A percentile compares a stretch with the other conserved stretches of the same genome.
Conservation (phyloP, 176 grass and related monocot species). For the Triticum monococcum region DNA sequence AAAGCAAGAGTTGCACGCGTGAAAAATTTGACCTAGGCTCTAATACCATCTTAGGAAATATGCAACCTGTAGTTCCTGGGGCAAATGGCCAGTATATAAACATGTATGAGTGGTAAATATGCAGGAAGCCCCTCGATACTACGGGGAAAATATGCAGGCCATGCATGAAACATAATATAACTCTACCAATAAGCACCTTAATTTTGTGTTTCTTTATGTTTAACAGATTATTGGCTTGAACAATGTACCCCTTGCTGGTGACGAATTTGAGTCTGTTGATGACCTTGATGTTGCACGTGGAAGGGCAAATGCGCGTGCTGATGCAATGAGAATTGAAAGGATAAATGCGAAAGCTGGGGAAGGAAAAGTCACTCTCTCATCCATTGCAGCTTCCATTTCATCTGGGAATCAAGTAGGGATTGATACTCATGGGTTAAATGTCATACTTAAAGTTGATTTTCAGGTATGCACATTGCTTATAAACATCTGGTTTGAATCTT, state of each 20-base stretch:
- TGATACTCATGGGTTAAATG: conserved; percentile 86
- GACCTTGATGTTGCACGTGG: conserved; percentile 62
- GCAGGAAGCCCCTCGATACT: too few relatives aligned
- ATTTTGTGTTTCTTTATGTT: conserved; percentile 11
- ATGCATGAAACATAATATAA: too few relatives aligned
- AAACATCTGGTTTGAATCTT: neutral
- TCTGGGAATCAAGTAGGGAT: conserved; percentile 63
- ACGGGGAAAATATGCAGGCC: too few relatives aligned
- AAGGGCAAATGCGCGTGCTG: conserved; percentile 61
- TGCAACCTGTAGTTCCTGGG: too few relatives aligned
- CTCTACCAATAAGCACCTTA: neutral
- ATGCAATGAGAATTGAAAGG: conserved; percentile 54
- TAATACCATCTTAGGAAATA: too few relatives aligned
- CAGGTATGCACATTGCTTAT: conserved; percentile 54
- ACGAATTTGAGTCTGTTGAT: conserved; percentile 80
- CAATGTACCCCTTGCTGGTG: conserved; percentile 86
- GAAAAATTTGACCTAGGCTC: too few relatives aligned
- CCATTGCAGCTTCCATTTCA: conserved; percentile 75
- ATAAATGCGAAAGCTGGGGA: conserved; percentile 87
- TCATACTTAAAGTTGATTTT: conserved; percentile 97
- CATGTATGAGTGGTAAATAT: too few relatives aligned
- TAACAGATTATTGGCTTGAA: conserved; percentile 82
- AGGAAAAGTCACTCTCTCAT: conserved; percentile 80
- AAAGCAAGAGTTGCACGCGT: too few relatives aligned
- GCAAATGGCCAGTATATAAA: too few relatives aligned